phyloP scores from a whole-genome alignment of 164 flowering plant species.

The Stephania yunnanensis region DNA sequence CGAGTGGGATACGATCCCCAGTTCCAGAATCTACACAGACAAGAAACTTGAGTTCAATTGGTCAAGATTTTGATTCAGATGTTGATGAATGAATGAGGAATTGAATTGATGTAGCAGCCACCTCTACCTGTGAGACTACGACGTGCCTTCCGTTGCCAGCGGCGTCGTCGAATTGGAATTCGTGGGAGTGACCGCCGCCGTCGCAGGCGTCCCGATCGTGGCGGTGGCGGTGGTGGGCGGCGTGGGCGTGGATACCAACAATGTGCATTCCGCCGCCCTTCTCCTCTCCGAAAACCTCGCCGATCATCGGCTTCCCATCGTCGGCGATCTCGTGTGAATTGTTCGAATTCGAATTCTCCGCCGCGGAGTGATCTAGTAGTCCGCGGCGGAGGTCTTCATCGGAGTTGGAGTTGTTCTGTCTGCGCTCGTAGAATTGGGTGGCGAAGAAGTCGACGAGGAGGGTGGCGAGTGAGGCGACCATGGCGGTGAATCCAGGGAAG shows the following conservation, averaged over 20 bases:
- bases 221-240: constrained; percentile 8
- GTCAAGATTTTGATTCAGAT: too few relatives aligned
- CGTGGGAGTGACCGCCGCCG: neutral
- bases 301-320: neutral
- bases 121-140: neutral
- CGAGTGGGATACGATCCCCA: constrained; percentile 90
- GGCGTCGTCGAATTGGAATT: neutral
- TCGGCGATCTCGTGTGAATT: neutral
- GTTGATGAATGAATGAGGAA: neutral
- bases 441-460: constrained; percentile 4
- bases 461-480: constrained; percentile 5
- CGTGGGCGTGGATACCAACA: constrained; percentile 12
- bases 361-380: neutral
- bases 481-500: constrained; percentile 6
- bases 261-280: constrained; percentile 13
- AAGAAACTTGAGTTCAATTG: neutral
- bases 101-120: too few relatives aligned
- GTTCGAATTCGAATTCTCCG: neutral
- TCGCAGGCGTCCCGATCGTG: constrained; percentile 6
- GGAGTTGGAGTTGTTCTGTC: neutral
- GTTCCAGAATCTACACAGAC: constrained; percentile 64
- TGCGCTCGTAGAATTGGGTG: constrained; percentile 12
- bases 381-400: neutral
- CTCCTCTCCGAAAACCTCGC: constrained; percentile 6
- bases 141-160: constrained; percentile 1